Evolutionary conservation across 2,329 filamentous ascomycete genomes (phyloP).

Genomic region (Keithomyces neogunnii): DNA sequence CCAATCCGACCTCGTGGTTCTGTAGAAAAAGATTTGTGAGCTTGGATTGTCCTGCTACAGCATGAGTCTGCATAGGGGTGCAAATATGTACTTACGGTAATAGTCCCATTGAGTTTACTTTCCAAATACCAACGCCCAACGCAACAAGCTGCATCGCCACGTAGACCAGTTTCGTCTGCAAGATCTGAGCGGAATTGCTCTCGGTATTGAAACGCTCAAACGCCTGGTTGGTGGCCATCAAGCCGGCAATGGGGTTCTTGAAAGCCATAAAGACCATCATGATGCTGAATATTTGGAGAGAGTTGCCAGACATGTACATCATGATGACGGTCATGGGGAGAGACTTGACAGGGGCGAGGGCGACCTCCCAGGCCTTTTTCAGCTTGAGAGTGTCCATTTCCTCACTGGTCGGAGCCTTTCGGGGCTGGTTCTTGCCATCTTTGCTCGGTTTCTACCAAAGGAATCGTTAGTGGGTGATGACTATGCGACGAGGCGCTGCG

Average conservation of each 20-base stretch:
- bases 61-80: too few species aligned
- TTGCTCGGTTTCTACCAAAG: constrained; percentile 39
- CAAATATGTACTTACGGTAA: constrained; percentile 59
- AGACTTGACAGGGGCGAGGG: constrained; percentile 84
- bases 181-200: constrained; percentile 61
- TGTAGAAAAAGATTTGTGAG: constrained; percentile 23
- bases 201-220: constrained; percentile 88
- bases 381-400: constrained; percentile 95
- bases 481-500: not conserved
- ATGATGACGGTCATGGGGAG: constrained; percentile 98
- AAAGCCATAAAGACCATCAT: constrained; percentile 99
- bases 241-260: constrained; percentile 84
- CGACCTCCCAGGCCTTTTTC: constrained; percentile 98
- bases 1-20: constrained; percentile 95
- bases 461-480: not conserved
- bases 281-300: constrained; percentile 96
- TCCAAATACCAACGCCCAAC: constrained; percentile 84
- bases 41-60: not conserved
- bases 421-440: constrained; percentile 39
- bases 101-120: constrained; percentile 92
- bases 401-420: constrained; percentile 62
- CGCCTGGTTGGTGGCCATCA: constrained; percentile 75
- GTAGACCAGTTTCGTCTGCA: constrained; percentile 82
- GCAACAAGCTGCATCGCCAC: constrained; percentile 79
- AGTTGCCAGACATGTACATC: constrained; percentile 99